Conservation (phyloP, 768 basidiomycete genomes). For the Clavulina sp. region DNA sequence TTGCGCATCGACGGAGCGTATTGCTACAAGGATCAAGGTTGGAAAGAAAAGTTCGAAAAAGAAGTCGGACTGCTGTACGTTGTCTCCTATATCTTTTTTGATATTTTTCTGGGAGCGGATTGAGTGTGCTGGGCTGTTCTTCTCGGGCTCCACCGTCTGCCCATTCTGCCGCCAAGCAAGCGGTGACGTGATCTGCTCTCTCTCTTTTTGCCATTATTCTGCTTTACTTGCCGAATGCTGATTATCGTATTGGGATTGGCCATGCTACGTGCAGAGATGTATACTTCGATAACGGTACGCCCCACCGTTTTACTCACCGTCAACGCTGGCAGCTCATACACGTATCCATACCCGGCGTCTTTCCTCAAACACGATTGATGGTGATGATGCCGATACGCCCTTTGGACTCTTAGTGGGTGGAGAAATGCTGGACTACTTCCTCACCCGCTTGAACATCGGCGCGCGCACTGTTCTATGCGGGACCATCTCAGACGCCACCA, state of each 20-base stretch:
- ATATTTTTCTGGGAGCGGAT: no score
- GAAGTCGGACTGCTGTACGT: constrained; percentile 40
- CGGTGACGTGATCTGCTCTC: no score
- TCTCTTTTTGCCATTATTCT: background rate
- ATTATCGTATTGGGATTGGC: no score
- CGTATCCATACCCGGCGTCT: no score
- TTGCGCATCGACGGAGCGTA: constrained; percentile 67
- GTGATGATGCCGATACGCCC: background rate
- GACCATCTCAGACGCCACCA: constrained; percentile 58
- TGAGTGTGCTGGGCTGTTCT: background rate
- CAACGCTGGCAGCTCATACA: no score
- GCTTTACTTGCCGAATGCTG: background rate
- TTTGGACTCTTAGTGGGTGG: constrained; percentile 25
- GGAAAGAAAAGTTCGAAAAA: constrained; percentile 52
- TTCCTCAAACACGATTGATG: no score
- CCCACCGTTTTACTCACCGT: constrained; percentile 24
- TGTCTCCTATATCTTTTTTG: background rate
- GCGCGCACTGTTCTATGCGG: constrained; percentile 75
- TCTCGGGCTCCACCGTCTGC: background rate
- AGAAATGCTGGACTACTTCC: constrained; percentile 62
- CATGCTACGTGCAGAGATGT: constrained; percentile 38
- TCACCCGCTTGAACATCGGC: constrained; percentile 55
- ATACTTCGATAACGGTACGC: constrained; percentile 53
- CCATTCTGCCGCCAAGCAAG: background rate
- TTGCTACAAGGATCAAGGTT: constrained; percentile 72